A percentile compares a stretch with the other conserved stretches of the same genome.
phyloP scores from a whole-genome alignment of 2,329 filamentous ascomycete genomes.

The Xylariaceae sp. region DNA sequence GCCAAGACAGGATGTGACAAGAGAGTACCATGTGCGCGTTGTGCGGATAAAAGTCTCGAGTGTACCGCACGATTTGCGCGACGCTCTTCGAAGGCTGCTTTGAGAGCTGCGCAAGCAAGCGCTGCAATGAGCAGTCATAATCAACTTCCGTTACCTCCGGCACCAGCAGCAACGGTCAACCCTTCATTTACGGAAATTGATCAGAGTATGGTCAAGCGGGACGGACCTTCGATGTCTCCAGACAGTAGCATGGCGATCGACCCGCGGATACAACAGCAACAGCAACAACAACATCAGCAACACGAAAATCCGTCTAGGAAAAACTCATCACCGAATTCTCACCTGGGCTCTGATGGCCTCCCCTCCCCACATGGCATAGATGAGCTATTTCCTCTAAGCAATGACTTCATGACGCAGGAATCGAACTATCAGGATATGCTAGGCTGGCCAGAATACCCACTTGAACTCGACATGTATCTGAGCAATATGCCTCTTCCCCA shows the following conservation, averaged over 20 bases:
- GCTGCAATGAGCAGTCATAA: slow-evolving; percentile 37
- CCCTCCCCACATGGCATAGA: slow-evolving; percentile 45
- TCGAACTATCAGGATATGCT: slow-evolving; percentile 48
- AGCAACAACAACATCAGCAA: too few species aligned
- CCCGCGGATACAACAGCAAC: slow-evolving; percentile 37
- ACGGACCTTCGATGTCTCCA: slow-evolving; percentile 36
- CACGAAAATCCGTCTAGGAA: slow-evolving; percentile 32
- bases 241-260: slow-evolving; percentile 36
- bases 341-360: slow-evolving; percentile 40
- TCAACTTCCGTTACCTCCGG: slow-evolving; percentile 19
- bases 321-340: slow-evolving; percentile 38
- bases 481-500: slow-evolving; percentile 38
- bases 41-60: slow-evolving; percentile 50
- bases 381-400: slow-evolving; percentile 45
- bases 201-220: slow-evolving; percentile 29
- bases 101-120: slow-evolving; percentile 46
- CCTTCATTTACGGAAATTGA: slow-evolving; percentile 45
- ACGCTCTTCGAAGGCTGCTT: slow-evolving; percentile 51
- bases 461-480: slow-evolving; percentile 48
- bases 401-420: slow-evolving; percentile 41
- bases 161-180: slow-evolving; percentile 33
- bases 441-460: slow-evolving; percentile 47
- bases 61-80: slow-evolving; percentile 54
- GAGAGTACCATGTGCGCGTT: slow-evolving; percentile 51
- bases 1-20: slow-evolving; percentile 58